Evolutionary conservation across 1,284 basidiomycete genomes (phyloP), one percentile per base, ranked within the genome.

Genomic region (Ganoderma lucidum): DNA sequence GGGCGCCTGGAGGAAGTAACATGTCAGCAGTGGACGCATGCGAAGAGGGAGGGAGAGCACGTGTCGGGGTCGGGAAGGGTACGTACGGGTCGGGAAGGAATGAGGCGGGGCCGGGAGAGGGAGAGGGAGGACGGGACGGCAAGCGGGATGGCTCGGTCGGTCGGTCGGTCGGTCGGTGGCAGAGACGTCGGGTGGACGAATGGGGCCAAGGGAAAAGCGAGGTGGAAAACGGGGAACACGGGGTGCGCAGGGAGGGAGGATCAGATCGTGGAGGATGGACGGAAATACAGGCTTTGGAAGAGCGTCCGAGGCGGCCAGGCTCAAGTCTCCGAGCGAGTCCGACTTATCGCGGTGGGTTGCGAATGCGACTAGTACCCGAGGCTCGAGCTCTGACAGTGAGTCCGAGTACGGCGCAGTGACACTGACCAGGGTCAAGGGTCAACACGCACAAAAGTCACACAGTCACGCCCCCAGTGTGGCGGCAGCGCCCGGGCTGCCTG

Each of bases 371-470:
- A 23, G 23, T 23, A 23, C 60, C 15, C 37, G 23, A 39, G n/a
- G 12, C 37, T 19, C 35, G n/a, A 35, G 32, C 30, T 15, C 28
- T 19, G 63, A 37, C 63, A 17, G 66, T 65, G 51, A 55, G 23
- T 23, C 23, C 23, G 23, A 23, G 23, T 23, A 23, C 23, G 23
- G 23, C 23, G 23, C 23, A 23, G 23, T 23, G 63, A 37, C 63
- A 17, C 62, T 65, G 51, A 55, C 58, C 63, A 65, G 67, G 63
- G 63, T 62, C 42, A 45, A 64, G 67, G 67, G 64, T 42, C 59
- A 61, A 61, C 58, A 59, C 59, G 37, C 64, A 51, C 42, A 69
- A 65, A 65, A 69, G 39, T 65, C 68, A 65, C 64, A 69, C 68
- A 69, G 64, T 69, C 64, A 65, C 68, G 64, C 68, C 53, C 68